Evolutionary conservation across 2,329 filamentous ascomycete species (phyloP).

Genomic region (Alternaria novae-zelandiae): DNA sequence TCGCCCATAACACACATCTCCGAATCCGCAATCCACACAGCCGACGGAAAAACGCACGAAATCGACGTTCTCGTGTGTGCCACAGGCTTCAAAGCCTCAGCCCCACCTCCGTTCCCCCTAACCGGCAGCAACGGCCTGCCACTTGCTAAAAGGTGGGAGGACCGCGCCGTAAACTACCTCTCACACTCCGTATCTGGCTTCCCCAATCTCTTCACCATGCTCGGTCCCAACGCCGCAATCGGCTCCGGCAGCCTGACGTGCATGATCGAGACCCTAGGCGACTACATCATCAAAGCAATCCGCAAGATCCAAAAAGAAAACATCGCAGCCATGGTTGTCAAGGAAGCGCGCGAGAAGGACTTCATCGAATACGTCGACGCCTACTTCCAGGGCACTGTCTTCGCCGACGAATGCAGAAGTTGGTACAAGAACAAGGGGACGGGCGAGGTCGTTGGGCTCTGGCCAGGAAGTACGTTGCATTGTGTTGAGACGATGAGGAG

Average conservation of each 20-base stretch:
- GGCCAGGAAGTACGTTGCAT: slow-evolving; percentile 44
- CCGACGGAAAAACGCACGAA: slow-evolving; percentile 48
- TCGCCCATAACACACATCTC: slow-evolving; percentile 45
- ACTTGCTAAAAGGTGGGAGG: slow-evolving; percentile 44
- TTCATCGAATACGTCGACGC: slow-evolving; percentile 40
- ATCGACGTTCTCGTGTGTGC: slow-evolving; percentile 55
- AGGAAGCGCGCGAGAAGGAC: slow-evolving; percentile 33
- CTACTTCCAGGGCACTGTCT: slow-evolving; percentile 45
- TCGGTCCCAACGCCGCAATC: slow-evolving; percentile 52
- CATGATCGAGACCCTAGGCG: slow-evolving; percentile 51
- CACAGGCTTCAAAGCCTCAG: slow-evolving; percentile 52
- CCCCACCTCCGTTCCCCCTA: slow-evolving; percentile 50
- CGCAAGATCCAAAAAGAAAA: slow-evolving; percentile 54
- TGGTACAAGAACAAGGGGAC: slow-evolving; percentile 44
- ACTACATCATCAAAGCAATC: slow-evolving; percentile 49
- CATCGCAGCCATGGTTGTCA: slow-evolving; percentile 46
- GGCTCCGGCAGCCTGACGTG: slow-evolving; percentile 49
- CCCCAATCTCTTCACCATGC: slow-evolving; percentile 53
- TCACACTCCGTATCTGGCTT: slow-evolving; percentile 36
- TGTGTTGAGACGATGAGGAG: slow-evolving; percentile 42
- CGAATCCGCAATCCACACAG: slow-evolving; percentile 47
- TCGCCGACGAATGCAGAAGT: slow-evolving; percentile 41
- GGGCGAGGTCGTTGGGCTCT: slow-evolving; percentile 40
- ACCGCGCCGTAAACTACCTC: slow-evolving; percentile 41
- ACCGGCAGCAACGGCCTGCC: slow-evolving; percentile 37